Evolutionary conservation across 2,329 filamentous ascomycete species (phyloP).

Genomic region (Knufia petricola): DNA sequence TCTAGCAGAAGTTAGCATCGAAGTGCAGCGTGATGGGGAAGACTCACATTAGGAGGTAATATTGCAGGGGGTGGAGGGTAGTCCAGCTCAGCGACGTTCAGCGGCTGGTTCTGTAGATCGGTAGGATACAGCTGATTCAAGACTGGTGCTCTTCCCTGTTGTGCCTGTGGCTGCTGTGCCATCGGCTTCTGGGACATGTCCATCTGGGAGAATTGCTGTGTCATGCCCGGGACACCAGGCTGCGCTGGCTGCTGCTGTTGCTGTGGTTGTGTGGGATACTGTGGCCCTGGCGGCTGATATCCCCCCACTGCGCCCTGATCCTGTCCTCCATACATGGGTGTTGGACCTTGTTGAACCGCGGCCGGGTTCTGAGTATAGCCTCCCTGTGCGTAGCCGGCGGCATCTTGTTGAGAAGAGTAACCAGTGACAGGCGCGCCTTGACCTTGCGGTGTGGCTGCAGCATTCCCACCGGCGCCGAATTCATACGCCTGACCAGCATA

Average conservation of each 20-base stretch:
- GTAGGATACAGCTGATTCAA: constrained; percentile 87
- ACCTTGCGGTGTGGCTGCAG: constrained; percentile 38
- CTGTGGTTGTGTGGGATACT: constrained; percentile 50
- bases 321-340: constrained; percentile 29
- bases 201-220: constrained; percentile 73
- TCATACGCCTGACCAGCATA: constrained; percentile 95
- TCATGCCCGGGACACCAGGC: constrained; percentile 58
- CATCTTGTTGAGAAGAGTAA: constrained; percentile 48
- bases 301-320: constrained; percentile 43
- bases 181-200: constrained; percentile 49
- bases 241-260: constrained; percentile 33
- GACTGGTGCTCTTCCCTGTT: constrained; percentile 32
- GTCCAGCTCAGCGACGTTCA: constrained; percentile 88
- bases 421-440: constrained; percentile 49
- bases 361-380: constrained; percentile 33
- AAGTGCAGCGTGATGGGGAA: background rate
- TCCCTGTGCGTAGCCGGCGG: constrained; percentile 33
- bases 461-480: constrained; percentile 80
- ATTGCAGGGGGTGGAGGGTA: constrained; percentile 83
- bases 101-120: constrained; percentile 83
- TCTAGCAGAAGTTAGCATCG: constrained; percentile 46
- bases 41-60: constrained; percentile 78
- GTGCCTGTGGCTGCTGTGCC: constrained; percentile 36
- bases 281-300: constrained; percentile 59
- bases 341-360: constrained; percentile 24